Base-by-base conservation (phyloP, 2,329 filamentous ascomycete genomes). In the Aspergillus ochraceus region DNA sequence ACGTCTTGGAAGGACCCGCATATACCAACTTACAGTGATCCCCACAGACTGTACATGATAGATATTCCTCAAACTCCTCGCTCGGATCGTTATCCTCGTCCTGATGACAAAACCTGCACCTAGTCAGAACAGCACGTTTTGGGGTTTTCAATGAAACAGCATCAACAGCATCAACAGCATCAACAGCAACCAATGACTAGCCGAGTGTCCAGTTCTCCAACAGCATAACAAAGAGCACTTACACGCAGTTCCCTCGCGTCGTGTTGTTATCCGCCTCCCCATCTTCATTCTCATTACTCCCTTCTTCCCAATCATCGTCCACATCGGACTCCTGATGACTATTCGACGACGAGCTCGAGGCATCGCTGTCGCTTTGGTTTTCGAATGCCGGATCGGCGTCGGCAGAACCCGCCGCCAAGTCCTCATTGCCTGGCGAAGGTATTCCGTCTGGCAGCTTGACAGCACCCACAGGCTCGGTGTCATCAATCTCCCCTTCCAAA, bases 61-160 rank as follows among this genome's bases (percentile, higher is more conserved):
- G 80, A 73, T 89, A 92, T 60, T 88, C 82, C 74, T 95, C 92
- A 69, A 89, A 95, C 64, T 93, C 90, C 65, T 91, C 90, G 64
- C 85, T 88, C 1, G 91, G 90, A 68, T 94, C 91, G 64, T 94
- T 83, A 57, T 95, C 90, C 77, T 96, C 91, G 65, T 90, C 88
- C 73, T 91, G 84, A 58, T 88, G 87, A 78, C 93, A 97, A 70
- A 94, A 96, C 65, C 92, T 90, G 77, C 75, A 64, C 55, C 30
- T 61, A 59, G 60, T 77, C 62, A 80, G 73, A 60, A 42, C 12
- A 8, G 36, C 36, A 8, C 17, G 14, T 8, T 42, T 17, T 14
- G 6, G 14, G 14, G 12, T 12, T 14, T 36, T 10, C 11, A 11
- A 36, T 36, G 10, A 3, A 36, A 67, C 60, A 26, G 24, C 24